phyloP scores from a whole-genome alignment of 2,329 filamentous ascomycete species.

The Colletotrichum sp. region DNA sequence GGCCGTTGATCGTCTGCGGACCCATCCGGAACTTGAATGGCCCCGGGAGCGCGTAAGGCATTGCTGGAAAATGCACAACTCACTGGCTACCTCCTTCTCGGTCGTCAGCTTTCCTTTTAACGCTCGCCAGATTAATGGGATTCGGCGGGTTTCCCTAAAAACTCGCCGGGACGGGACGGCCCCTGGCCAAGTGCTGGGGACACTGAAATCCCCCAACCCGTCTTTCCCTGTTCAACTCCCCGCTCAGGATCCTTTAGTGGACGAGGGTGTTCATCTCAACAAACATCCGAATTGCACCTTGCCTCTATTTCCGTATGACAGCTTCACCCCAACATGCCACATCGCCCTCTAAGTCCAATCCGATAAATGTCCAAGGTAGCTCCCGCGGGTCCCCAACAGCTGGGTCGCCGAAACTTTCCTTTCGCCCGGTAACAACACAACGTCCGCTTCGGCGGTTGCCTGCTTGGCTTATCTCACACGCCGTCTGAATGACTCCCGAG shows the following conservation, averaged over 20 bases:
- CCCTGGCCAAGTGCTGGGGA: not conserved
- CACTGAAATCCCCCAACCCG: not conserved
- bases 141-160: not conserved
- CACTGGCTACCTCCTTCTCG: not conserved
- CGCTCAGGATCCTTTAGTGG: not conserved
- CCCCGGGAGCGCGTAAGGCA: not conserved
- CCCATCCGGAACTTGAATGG: not conserved
- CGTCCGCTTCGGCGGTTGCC: not conserved
- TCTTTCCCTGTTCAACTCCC: not conserved
- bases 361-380: not conserved
- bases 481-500: not conserved
- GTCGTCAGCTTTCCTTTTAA: not conserved
- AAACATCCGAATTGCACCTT: not conserved
- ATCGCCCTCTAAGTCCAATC: not conserved
- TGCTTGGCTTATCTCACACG: not conserved
- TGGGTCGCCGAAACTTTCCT: not conserved
- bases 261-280: constrained; percentile 3
- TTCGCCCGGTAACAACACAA: not conserved
- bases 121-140: not conserved
- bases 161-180: not conserved
- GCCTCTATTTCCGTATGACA: not conserved
- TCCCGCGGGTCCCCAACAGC: not conserved
- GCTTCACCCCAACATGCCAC: constrained; percentile 13
- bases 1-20: not conserved
- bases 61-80: not conserved